Base-by-base conservation (phyloP, 257 asterid genomes). In the Lycium barbarum region DNA sequence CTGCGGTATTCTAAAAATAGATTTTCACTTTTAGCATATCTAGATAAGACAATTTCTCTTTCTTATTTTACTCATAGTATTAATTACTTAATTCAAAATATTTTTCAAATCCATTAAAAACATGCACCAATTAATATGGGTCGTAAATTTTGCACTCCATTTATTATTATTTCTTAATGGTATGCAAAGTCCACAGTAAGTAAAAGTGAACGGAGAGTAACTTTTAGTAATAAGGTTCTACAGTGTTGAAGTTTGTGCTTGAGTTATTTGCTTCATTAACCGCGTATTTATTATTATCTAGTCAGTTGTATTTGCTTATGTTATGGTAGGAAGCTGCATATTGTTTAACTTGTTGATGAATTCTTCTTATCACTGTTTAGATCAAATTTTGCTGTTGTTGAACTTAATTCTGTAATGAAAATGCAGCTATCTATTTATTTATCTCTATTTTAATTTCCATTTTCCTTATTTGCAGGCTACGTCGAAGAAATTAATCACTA, bases 401-500 rank as follows among this genome's bases (percentile, higher is more conserved):
- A 35, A 33, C 58, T 38, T 62, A 14, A 18, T 66, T 35, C 18
- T 51, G 5, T 63, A 53, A 12, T 51, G 80, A 62, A 26, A 53
- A 9, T 72, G 9, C 18, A 13, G 22, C 49, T 33, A 79, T 80
- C 62, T 18, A 35, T 87, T 81, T 81, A 40, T 66, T 51, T 35
- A 12, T 79, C 11, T 8, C 40, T 26, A 26, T 65, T 73, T 83
- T 51, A 40, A 4, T 40, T 40, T 83, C 51, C 65, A 4, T 62
- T 6, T 80, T 86, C 72, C 81, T 47, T 84, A 61, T 83, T 84
- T 66, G 17, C 88, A 93, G 98, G 92, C 93, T 36, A 79, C 92
- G 12, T 90, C 93, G 3, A 95, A 91, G 86, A 93, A 88, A 88
- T 87, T 92, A 61, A 89, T 92, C 85, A 91, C 94, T 65, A 89